These are phyloP conservation scores for Antrodiella citrinella DNA, from an alignment of 768 basidiomycete genomes.

Conservation along the genomic window DNA sequence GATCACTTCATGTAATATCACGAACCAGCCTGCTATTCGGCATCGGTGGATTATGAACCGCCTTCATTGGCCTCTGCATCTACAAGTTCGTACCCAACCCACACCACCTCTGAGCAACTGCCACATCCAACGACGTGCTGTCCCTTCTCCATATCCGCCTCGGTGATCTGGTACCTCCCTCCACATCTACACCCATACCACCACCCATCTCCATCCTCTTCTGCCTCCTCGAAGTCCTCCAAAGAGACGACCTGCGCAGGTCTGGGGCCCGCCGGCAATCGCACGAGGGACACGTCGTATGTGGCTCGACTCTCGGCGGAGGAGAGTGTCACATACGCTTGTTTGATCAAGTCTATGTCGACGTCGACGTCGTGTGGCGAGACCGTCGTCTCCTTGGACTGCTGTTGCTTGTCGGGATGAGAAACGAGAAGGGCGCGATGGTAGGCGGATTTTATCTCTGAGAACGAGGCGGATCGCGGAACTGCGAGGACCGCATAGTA, in stretches of 20 bases:
- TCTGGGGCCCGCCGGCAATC: constrained; percentile 33
- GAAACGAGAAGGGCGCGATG: constrained; percentile 52
- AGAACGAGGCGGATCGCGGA: constrained; percentile 35
- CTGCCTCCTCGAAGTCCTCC: constrained; percentile 50
- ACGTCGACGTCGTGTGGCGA: constrained; percentile 7
- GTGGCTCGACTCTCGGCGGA: constrained; percentile 36
- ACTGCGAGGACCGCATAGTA: constrained; percentile 57
- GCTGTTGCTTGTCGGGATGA: constrained; percentile 54
- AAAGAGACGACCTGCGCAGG: constrained; percentile 76
- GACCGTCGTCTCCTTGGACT: not conserved
- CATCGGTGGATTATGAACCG: too few species aligned
- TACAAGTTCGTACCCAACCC: constrained; percentile 69
- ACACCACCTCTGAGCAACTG: constrained; percentile 75
- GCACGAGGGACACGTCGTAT: constrained; percentile 36
- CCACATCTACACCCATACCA: constrained; percentile 67
- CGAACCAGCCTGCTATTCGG: too few species aligned
- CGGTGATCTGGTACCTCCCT: constrained; percentile 50
- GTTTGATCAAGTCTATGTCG: constrained; percentile 54
- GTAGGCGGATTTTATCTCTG: constrained; percentile 64
- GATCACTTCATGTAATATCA: too few species aligned
- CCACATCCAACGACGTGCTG: constrained; percentile 65
- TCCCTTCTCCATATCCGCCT: constrained; percentile 57
- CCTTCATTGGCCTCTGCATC: constrained; percentile 6
- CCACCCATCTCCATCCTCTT: constrained; percentile 36
- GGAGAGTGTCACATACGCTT: constrained; percentile 60